Base-by-base conservation (phyloP, 306 rosid genomes). In the Castanospermum australe region DNA sequence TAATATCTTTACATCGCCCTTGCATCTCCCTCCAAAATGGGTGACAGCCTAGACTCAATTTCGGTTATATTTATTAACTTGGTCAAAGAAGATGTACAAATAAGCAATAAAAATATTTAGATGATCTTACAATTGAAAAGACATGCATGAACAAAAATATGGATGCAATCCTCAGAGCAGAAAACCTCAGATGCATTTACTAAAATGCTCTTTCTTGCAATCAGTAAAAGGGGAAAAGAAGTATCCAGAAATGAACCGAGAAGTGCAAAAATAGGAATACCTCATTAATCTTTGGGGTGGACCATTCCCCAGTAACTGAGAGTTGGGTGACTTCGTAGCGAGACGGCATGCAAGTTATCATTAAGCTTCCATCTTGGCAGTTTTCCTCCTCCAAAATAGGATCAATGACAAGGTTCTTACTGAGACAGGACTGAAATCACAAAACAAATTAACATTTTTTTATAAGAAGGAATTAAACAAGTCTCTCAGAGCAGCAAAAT, bases 271-370 rank as follows among this genome's bases (percentile, higher is more conserved):
- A 78, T 63, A 56, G 18, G 15, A 73, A 59, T 61, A 86, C 89
- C 89, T 86, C 87, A 3, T 80, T 76, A 72, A 86, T 72, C 75
- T 86, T 86, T 28, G 87, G 81, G 50, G 94, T 82, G 68, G 98
- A 93, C 99, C 99, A 96, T 78, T 93, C 98, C 68, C 99, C 99
- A 0, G 97, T 92, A 71, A 95, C 80, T 14, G 90, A 87, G 55
- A 95, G 92, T 77, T 96, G 99, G 86, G 98, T 96, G 77, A 96
- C 87, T 89, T 96, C 98, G 4, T 91, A 90, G 57, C 94, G 97
- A 69, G 97, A 89, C 54, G 98, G 97, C 96, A 96, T 93, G 87
- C 93, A 91, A 30, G 98, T 79, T 54, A 96, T 88, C 91, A 85
- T 86, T 70, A 96, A 51, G 82, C 92, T 89, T 88, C 99, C 99